Evolutionary conservation across 2,329 filamentous ascomycete species (phyloP).

Genomic region (Shiraia bambusicola): DNA sequence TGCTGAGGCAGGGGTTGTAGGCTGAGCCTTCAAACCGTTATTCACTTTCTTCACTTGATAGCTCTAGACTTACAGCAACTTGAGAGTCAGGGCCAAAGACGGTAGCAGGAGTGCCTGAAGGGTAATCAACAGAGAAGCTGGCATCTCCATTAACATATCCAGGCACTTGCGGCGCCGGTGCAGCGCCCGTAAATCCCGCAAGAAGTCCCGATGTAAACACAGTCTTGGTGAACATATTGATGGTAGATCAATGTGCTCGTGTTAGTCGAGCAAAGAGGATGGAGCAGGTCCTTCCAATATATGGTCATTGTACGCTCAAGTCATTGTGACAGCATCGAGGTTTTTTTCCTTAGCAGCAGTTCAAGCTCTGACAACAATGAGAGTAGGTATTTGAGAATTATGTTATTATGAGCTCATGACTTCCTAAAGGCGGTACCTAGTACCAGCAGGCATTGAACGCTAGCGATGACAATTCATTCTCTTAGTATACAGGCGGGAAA

Average conservation of each 20-base stretch:
- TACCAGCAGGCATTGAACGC: conserved; percentile 21
- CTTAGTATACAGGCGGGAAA: conserved; percentile 12
- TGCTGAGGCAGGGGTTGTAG: conserved; percentile 37
- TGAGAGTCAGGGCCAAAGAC: conserved; percentile 49
- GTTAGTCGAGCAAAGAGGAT: conserved; percentile 3
- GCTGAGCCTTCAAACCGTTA: conserved; percentile 11
- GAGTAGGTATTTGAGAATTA: conserved; percentile 7
- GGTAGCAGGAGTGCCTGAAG: conserved; percentile 40
- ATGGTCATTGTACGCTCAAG: not conserved
- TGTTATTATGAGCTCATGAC: conserved; percentile 42
- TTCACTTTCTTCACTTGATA: not conserved
- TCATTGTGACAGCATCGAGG: conserved; percentile 12
- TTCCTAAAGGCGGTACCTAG: conserved; percentile 29
- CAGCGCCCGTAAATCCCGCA: conserved; percentile 40
- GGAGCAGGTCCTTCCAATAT: conserved; percentile 11
- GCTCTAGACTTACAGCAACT: conserved; percentile 41
- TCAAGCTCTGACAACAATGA: too few species aligned
- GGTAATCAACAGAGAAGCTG: conserved; percentile 42
- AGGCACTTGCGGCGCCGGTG: conserved; percentile 45
- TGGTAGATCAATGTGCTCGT: conserved; percentile 9
- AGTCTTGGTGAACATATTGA: conserved; percentile 43
- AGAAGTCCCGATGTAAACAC: conserved; percentile 38
- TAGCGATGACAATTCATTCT: conserved; percentile 20
- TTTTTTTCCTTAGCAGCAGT: too few species aligned
- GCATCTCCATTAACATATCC: conserved; percentile 51